These are phyloP conservation scores for Gonium pectorale DNA, from an alignment of 139 green algal genomes.

Conservation along the genomic window DNA sequence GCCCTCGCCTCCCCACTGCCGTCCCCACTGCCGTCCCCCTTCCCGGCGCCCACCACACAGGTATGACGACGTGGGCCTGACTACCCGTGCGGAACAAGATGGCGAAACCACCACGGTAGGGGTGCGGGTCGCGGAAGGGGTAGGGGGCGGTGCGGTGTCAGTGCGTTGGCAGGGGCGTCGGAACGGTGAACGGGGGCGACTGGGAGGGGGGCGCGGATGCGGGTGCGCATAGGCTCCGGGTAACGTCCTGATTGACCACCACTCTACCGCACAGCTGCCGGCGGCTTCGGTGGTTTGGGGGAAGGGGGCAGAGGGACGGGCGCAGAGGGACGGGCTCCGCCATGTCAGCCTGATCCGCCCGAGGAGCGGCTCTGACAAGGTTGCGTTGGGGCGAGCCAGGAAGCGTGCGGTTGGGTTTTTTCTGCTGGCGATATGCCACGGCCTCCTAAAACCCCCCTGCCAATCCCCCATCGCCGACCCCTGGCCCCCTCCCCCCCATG, in stretches of 20 bases:
- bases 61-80: constrained; percentile 27
- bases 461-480: no score
- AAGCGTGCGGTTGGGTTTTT: no score
- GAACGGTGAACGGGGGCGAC: neutral
- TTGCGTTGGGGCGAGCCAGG: no score
- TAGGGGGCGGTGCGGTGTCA: neutral
- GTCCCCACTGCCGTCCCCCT: neutral
- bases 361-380: no score
- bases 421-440: no score
- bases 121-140: no score
- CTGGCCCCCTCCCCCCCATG: neutral
- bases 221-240: neutral
- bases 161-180: neutral
- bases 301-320: neutral
- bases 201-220: no score
- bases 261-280: neutral
- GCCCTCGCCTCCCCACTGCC: neutral
- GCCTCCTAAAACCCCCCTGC: neutral
- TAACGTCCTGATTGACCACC: neutral
- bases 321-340: neutral
- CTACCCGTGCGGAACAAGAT: neutral
- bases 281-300: neutral
- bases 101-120: neutral
- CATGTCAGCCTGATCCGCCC: neutral
- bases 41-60: neutral